Base-by-base conservation (phyloP, 2,329 filamentous ascomycete species). In the Apiospora marii region DNA sequence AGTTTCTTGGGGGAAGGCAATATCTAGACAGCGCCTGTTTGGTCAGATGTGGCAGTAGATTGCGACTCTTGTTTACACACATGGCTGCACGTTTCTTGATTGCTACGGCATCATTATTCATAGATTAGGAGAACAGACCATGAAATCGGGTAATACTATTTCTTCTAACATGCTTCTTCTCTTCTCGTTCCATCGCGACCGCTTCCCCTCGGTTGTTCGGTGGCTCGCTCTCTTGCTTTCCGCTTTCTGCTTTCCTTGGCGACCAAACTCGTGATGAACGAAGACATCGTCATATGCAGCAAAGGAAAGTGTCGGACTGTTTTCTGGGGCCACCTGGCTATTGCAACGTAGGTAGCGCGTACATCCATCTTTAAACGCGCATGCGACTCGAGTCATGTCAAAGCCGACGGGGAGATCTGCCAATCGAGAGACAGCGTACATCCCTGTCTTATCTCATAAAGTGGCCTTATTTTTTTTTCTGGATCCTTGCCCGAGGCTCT, bases 11-110 rank as follows among this genome's bases (percentile, higher is more conserved):
- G 58, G 53, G 34, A 30, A 64, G 58, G 30, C 58, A 64, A 64
- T 64, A 64, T 64, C 58, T 64, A 64, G 58, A 64, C 58, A 64
- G 58, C 58, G 58, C 58, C 58, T 64, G 58, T 41, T 41, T 64
- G 58, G 58, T 41, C 58, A 64, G 58, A 64, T n/a, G 58, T 64
- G 58, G 58, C 58, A 64, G 13, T 64, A 64, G 58, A 64, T 64
- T 41, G 58, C 58, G 58, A 64, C 34, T 64, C 10, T 41, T 64
- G n/a, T 64, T 64, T 49, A 49, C 19, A 41, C 37, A 64, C 34
- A 64, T 37, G 34, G 58, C 30, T 64, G 58, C 58, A 41, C 58
- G 58, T 64, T 41, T 64, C 27, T 64, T 64, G 58, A 41, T 64
- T 64, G 58, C 58, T 19, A 64, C 34, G 34, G 58, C 58, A 41